phyloP scores from a whole-genome alignment of 345 rosid genomes.

The Stellera chamaejasme region DNA sequence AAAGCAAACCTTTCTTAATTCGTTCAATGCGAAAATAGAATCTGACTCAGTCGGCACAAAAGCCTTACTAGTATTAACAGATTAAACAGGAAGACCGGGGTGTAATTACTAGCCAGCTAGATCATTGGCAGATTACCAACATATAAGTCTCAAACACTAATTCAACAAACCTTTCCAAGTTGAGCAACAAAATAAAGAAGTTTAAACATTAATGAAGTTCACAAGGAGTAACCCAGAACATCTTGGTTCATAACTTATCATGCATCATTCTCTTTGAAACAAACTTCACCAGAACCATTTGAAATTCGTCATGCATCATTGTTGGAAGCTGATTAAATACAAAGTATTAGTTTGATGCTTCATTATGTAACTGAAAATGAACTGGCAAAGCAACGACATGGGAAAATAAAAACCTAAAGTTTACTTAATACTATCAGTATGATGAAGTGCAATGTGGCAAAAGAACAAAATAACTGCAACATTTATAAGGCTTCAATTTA shows the following conservation, averaged over 20 bases:
- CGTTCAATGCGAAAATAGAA: too few species aligned
- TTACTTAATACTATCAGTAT: conserved; percentile 2
- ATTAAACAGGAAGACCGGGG: too few species aligned
- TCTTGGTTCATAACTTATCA: neutral
- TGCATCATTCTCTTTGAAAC: conserved; percentile 11
- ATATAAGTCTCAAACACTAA: too few species aligned
- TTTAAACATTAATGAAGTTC: neutral
- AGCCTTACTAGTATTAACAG: too few species aligned
- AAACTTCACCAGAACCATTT: conserved; percentile 8
- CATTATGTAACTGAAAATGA: neutral
- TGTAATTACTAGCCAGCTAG: too few species aligned
- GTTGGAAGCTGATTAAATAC: conserved; percentile 30
- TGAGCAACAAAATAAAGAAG: neutral
- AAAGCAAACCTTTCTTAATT: too few species aligned
- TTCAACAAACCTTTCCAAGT: neutral
- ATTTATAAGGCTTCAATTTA: neutral
- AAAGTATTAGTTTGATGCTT: conserved; percentile 11
- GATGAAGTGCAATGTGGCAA: conserved; percentile 4
- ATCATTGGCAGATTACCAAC: too few species aligned
- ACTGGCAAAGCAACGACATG: neutral
- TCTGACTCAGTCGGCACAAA: too few species aligned
- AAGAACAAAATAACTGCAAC: neutral
- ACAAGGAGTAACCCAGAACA: neutral
- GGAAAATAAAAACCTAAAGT: conserved; percentile 1
- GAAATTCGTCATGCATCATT: conserved; percentile 41